Evolutionary conservation across 192 early-diverging fungal species (phyloP).

Genomic region (Coemansia sp.): DNA sequence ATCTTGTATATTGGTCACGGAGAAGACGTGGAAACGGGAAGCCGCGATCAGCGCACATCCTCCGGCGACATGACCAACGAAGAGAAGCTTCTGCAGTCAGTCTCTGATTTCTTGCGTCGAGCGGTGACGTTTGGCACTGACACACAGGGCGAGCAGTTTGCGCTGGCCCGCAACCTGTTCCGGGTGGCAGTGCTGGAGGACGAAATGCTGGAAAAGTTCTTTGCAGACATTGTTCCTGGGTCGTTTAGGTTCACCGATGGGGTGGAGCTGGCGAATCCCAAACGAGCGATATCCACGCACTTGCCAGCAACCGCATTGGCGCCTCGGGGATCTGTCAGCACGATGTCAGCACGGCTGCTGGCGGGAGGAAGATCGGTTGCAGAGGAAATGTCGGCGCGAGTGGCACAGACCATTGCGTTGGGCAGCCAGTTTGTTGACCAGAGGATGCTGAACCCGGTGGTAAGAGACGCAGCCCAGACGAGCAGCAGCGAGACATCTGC

Average conservation of each 20-base stretch:
- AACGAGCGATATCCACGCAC: slow-evolving; percentile 40
- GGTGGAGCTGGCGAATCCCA: slow-evolving; percentile 47
- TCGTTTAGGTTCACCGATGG: slow-evolving; percentile 53
- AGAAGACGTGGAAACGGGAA: slow-evolving; percentile 28
- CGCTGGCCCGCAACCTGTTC: slow-evolving; percentile 54
- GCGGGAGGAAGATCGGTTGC: slow-evolving; percentile 33
- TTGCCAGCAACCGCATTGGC: slow-evolving; percentile 36
- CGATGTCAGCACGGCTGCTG: slow-evolving; percentile 25
- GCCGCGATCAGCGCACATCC: slow-evolving; percentile 3
- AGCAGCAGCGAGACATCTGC: background rate
- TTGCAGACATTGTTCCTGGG: slow-evolving; percentile 56
- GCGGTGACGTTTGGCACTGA: slow-evolving; percentile 18
- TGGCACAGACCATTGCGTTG: slow-evolving; percentile 50
- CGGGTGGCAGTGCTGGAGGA: slow-evolving; percentile 84
- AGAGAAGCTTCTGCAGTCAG: slow-evolving; percentile 47
- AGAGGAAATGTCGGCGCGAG: slow-evolving; percentile 42
- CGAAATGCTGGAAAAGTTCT: slow-evolving; percentile 80
- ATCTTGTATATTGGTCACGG: slow-evolving; percentile 69
- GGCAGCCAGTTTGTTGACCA: slow-evolving; percentile 52
- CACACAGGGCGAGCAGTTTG: slow-evolving; percentile 12
- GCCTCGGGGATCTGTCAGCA: slow-evolving; percentile 13
- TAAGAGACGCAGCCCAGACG: slow-evolving; percentile 23
- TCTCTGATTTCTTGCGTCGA: slow-evolving; percentile 38
- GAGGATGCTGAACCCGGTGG: slow-evolving; percentile 35
- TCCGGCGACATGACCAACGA: slow-evolving; percentile 39